Evolutionary conservation across 805 yeast species (phyloP), one percentile per base, ranked within the genome.

Genomic region (Wickerhamomyces rabaulensis): DNA sequence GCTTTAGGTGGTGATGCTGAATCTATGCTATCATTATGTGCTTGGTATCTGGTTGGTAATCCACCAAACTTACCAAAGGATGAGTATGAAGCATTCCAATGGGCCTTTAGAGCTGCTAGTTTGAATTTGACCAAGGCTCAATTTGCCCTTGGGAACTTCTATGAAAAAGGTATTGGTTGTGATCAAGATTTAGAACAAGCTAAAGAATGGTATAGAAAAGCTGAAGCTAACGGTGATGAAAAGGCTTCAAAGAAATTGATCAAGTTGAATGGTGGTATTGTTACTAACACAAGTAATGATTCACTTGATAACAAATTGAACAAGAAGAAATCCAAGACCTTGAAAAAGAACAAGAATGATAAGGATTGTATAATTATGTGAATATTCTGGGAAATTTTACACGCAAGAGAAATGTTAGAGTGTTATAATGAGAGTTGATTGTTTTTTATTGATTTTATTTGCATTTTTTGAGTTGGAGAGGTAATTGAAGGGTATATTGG

Each of bases 1-100:
- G 97, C 98, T 0, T 64, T 83, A 26, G 83, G 83, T 4, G 97
- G 96, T 7, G 96, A 94, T 63, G 77, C 95, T 1, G 82, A 78
- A 41, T 84, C 96, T 10, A 94, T 92, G 96, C 72, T 92, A 58
- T 91, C 96, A 2, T 73, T 92, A 70, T 91, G 97, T 64, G 97
- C 97, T 1, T 94, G 98, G 97, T 94, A 92, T 63, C 72, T 92
- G 65, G 84, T 89, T 23, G 99, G 99, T 0, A 82, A 87, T 29
- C 91, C 86, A 29, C 91, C 94, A n/a, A 78, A 78, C 40, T 74
- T 94, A 56, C 83, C 82, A 9, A 78, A 78, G 52, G 92, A 91
- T 63, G 86, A 84, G 45, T 76, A 69, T 44, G 97, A 91, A 65
- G 95, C 97, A 1, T 92, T 84, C 63, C 94, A 88, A 57, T 94